Evolutionary conservation across 73 alveolate species (phyloP).

Genomic region (Paraurostyla sp.): DNA sequence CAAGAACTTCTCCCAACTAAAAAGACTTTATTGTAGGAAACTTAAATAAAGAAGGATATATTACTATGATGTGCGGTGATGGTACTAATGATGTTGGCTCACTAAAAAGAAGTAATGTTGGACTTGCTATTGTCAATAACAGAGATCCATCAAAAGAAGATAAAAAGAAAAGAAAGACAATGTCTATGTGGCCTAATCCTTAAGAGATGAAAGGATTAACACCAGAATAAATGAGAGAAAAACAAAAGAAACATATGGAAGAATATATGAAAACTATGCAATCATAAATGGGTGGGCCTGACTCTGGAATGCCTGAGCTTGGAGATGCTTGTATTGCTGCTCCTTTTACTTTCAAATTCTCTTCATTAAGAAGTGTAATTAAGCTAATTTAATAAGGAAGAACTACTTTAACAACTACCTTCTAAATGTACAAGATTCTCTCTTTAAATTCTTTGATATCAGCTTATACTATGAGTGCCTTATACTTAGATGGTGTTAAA

Average conservation of each 20-base stretch:
- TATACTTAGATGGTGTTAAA: slow-evolving; percentile 94
- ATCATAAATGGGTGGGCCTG: slow-evolving; percentile 72
- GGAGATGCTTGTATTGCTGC: slow-evolving; percentile 99
- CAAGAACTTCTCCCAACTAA: slow-evolving; percentile 95
- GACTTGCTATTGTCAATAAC: slow-evolving; percentile 94
- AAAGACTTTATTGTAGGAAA: slow-evolving; percentile 92
- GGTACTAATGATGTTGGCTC: slow-evolving; percentile 99
- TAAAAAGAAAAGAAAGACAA: slow-evolving; percentile 46
- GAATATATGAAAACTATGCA: slow-evolving; percentile 73
- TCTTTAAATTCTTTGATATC: slow-evolving; percentile 93
- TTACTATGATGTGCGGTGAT: slow-evolving; percentile 98
- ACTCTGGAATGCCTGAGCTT: slow-evolving; percentile 80
- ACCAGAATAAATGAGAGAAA: slow-evolving; percentile 62
- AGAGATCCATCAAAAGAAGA: slow-evolving; percentile 86
- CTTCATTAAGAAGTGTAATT: slow-evolving; percentile 90
- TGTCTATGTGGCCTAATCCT: slow-evolving; percentile 53
- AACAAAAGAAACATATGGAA: slow-evolving; percentile 77
- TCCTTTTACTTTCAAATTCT: slow-evolving; percentile 95
- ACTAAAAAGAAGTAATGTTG: slow-evolving; percentile 93
- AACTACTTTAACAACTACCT: slow-evolving; percentile 90
- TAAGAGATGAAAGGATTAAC: slow-evolving; percentile 38
- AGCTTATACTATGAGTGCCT: slow-evolving; percentile 93
- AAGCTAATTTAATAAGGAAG: slow-evolving; percentile 93
- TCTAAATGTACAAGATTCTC: slow-evolving; percentile 92
- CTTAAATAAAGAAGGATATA: slow-evolving; percentile 87